A percentile compares a stretch with the other conserved stretches of the same genome.
These are phyloP conservation scores for Austroboletus novae-zelandiae DNA, from an alignment of 1,284 basidiomycete species.

Conservation along the genomic window DNA sequence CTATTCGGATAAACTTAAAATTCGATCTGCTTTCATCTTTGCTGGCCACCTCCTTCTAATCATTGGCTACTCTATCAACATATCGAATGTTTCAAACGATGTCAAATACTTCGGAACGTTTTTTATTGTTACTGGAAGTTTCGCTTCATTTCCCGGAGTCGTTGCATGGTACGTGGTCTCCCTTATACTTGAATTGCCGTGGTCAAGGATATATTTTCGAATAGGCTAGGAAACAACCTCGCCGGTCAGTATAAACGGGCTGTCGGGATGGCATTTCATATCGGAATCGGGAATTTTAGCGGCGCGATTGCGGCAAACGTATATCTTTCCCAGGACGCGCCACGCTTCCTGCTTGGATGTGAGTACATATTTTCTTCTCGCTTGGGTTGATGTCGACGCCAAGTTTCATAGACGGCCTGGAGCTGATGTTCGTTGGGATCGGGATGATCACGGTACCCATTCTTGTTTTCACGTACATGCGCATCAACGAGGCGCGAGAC, in stretches of 20 bases:
- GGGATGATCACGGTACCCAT: constrained; percentile 54
- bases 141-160: constrained; percentile 60
- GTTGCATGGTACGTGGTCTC: constrained; percentile 53
- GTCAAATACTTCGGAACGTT: not conserved
- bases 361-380: constrained; percentile 23
- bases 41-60: constrained; percentile 50
- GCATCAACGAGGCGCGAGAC: constrained; percentile 54
- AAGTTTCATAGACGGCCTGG: constrained; percentile 48
- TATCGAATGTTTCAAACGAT: not conserved
- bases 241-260: constrained; percentile 50
- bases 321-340: constrained; percentile 56
- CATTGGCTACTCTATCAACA: constrained; percentile 47
- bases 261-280: constrained; percentile 43
- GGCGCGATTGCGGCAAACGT: constrained; percentile 48
- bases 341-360: constrained; percentile 60
- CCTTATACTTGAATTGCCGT: not conserved
- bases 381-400: not conserved
- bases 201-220: not conserved
- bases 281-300: constrained; percentile 44
- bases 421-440: constrained; percentile 65
- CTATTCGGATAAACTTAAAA: constrained; percentile 57
- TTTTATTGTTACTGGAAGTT: constrained; percentile 43
- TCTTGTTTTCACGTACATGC: constrained; percentile 48
- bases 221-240: constrained; percentile 47
- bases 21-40: constrained; percentile 61